phyloP scores from a whole-genome alignment of 2,329 filamentous ascomycete species.

The Blastomyces emzantsi region DNA sequence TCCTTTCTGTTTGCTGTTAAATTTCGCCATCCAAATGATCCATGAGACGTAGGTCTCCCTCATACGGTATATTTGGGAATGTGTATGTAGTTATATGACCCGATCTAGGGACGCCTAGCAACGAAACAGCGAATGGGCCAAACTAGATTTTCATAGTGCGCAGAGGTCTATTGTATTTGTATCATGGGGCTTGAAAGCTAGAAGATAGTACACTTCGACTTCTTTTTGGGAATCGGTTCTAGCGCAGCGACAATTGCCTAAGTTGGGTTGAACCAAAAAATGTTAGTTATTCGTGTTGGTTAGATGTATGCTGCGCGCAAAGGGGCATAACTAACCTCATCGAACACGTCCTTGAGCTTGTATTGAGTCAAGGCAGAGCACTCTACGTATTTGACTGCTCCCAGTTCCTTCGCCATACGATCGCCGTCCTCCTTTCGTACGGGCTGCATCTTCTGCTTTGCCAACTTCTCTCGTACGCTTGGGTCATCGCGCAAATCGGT shows the following conservation, averaged over 20 bases:
- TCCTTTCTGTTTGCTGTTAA: not conserved
- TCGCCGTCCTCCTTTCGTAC: slow-evolving; percentile 91
- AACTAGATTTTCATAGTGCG: not conserved
- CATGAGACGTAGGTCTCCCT: not conserved
- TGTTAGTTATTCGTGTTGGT: not conserved
- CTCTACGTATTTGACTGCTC: slow-evolving; percentile 97
- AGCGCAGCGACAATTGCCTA: slow-evolving; percentile 93
- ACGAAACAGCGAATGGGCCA: slow-evolving; percentile 5
- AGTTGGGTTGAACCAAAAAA: slow-evolving; percentile 13
- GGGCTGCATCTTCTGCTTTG: slow-evolving; percentile 92
- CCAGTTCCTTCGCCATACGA: slow-evolving; percentile 93
- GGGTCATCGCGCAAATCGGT: slow-evolving; percentile 89
- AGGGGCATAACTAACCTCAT: slow-evolving; percentile 60
- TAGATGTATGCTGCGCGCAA: slow-evolving; percentile 1
- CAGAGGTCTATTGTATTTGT: slow-evolving; percentile 7
- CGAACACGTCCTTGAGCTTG: slow-evolving; percentile 98
- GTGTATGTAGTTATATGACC: not conserved
- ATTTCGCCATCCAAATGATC: not conserved
- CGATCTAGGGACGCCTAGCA: not conserved
- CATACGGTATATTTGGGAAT: not conserved
- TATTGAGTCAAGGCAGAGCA: slow-evolving; percentile 97
- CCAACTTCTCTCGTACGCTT: slow-evolving; percentile 78
- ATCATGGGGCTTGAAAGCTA: slow-evolving; percentile 32
- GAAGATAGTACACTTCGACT: slow-evolving; percentile 62
- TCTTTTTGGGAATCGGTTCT: slow-evolving; percentile 78